Base-by-base conservation (phyloP, 306 rosid genomes). In the Dryas octopetala region DNA sequence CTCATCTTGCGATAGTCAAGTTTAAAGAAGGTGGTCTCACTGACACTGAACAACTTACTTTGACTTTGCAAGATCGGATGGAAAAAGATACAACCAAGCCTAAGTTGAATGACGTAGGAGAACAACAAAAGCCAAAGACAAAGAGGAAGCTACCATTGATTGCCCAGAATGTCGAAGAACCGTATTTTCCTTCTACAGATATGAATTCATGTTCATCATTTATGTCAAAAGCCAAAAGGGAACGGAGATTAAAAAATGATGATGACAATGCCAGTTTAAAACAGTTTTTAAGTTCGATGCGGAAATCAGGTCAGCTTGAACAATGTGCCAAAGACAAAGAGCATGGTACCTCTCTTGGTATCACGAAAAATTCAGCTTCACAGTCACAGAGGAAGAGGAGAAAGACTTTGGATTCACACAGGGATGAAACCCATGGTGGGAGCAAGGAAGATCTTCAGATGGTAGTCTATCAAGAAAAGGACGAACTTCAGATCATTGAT, bases 161-260 rank as follows among this genome's bases (percentile, higher is more conserved):
- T 69, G 46, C 63, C 6, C 73, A 72, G 51, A 50, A 73, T 67
- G 59, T 78, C 43, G 8, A 51, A 70, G 86, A 76, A 74, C 43
- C 71, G 19, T 59, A 7, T 70, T 43, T 80, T 44, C 50, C 72
- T 59, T 51, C 64, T 8, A 16, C 46, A 40, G 85, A 78, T 19
- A 68, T 63, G 38, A 16, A 52, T 72, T 69, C 84, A 84, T 66
- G 41, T 74, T 41, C 83, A 43, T 66, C 78, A 13, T 23, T 52
- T 54, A 10, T 40, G 32, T 74, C 78, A 78, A 53, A 83, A 69
- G 45, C 52, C 60, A 84, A 83, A 83, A 83, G 88, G 75, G 83
- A 58, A 79, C 68, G 70, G 17, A 89, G 70, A 64, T 72, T 79
- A 7, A 69, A 75, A 76, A 7, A 71, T 48, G 52, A 57, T 61